These are phyloP conservation scores for Lecanicillium sp. DNA, from an alignment of 2,329 filamentous ascomycete genomes.

Conservation along the genomic window DNA sequence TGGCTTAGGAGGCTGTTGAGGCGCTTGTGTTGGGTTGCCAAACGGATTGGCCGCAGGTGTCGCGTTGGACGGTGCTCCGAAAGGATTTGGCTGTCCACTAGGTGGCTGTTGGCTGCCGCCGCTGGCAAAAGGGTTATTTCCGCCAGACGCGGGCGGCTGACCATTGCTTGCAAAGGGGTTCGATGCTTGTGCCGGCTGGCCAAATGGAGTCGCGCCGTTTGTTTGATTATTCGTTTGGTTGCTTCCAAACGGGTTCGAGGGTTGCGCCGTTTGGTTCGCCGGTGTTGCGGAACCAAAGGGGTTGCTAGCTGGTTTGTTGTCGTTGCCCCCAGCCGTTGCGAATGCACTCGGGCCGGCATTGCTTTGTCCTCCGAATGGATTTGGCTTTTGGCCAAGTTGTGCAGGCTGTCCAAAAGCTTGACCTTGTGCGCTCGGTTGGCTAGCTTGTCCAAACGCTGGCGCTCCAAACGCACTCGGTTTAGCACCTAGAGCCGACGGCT, in stretches of 20 bases:
- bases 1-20: constrained; percentile 9
- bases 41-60: constrained; percentile 16
- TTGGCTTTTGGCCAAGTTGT: constrained; percentile 23
- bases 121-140: background rate
- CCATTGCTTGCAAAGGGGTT: constrained; percentile 16
- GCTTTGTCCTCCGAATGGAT: constrained; percentile 21
- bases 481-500: constrained; percentile 14
- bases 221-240: background rate
- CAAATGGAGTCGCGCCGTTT: constrained; percentile 4
- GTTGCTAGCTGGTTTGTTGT: background rate
- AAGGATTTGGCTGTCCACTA: constrained; percentile 3
- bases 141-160: background rate
- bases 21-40: constrained; percentile 8
- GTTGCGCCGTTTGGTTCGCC: background rate
- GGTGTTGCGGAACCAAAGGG: constrained; percentile 1
- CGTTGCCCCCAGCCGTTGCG: constrained; percentile 2
- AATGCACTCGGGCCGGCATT: constrained; percentile 11
- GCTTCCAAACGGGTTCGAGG: constrained; percentile 1
- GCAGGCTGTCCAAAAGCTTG: constrained; percentile 31
- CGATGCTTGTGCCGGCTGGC: constrained; percentile 1
- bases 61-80: constrained; percentile 1
- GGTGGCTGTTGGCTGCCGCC: constrained; percentile 4
- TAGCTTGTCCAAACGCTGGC: constrained; percentile 32
- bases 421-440: constrained; percentile 15
- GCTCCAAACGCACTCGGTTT: constrained; percentile 22